These are phyloP conservation scores for Coprinellus micaceus DNA, from an alignment of 768 basidiomycete species.

Conservation along the genomic window DNA sequence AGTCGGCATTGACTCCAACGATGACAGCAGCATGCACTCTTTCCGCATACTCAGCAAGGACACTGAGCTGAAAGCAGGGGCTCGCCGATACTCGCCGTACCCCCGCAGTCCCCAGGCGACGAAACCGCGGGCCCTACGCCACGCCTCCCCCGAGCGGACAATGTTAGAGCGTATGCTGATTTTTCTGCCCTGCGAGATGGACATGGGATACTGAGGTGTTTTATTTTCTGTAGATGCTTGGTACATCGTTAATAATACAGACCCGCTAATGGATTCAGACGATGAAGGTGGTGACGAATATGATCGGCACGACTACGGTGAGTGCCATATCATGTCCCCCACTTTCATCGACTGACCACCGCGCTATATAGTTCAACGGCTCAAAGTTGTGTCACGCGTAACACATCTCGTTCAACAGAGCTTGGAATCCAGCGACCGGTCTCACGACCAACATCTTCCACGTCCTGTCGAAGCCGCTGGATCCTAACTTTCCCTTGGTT, in stretches of 20 bases:
- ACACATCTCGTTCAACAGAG: conserved; percentile 28
- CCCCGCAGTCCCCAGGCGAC: conserved; percentile 12
- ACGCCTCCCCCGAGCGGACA: conserved; percentile 36
- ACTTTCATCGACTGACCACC: neutral
- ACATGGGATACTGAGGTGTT: too few relatives aligned
- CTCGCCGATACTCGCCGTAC: conserved; percentile 1
- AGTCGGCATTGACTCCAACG: neutral
- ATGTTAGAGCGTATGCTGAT: conserved; percentile 75
- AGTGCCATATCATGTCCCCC: conserved; percentile 17
- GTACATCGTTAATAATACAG: conserved; percentile 61
- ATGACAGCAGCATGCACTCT: neutral
- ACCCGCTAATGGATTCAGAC: conserved; percentile 75
- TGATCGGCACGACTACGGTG: conserved; percentile 63
- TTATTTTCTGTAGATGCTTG: conserved; percentile 63
- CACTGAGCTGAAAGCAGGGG: neutral
- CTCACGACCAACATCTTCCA: too few relatives aligned
- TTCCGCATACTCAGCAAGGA: neutral
- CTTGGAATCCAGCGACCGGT: conserved; percentile 5
- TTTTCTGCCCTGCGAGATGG: too few relatives aligned
- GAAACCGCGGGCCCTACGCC: conserved; percentile 15
- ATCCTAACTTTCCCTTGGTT: too few relatives aligned
- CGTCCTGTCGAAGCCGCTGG: too few relatives aligned
- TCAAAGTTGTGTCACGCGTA: conserved; percentile 56
- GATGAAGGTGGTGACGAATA: conserved; percentile 66
- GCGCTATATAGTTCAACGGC: conserved; percentile 45